Base-by-base conservation (phyloP, 192 early-diverging fungal genomes). In the Coemansia guatemalensis region DNA sequence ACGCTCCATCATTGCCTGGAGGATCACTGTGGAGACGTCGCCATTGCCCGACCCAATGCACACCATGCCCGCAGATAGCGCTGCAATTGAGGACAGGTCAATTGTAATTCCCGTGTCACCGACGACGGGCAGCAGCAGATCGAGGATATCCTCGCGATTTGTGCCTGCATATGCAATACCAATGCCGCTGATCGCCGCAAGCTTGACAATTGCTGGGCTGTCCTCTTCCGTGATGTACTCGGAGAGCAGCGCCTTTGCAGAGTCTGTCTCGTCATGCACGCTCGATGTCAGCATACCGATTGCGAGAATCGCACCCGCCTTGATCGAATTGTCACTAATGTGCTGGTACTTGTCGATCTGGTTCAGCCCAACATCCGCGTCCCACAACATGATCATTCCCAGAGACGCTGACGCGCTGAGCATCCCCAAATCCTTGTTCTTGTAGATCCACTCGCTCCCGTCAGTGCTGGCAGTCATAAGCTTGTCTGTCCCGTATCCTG, bases 361-460 rank as follows among this genome's bases (percentile, higher is more conserved):
- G 61, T 87, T 89, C 48, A 99, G 81, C 27, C 95, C 95, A 41
- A 83, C 82, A 57, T 96, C 94, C 5, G 95, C 88, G 71, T 98
- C 93, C 97, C 97, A 99, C 60, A 99, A 78, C 64, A 92, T 78
- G 62, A 99, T 92, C 73, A 89, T 77, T 24, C 97, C 97, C 51
- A 98, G 68, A 1, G 97, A 99, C 14, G 97, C 97, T 20, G 93
- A 85, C 8, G 97, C 93, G 73, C 93, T 94, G 58, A 95, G 84
- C 94, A 96, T 98, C 53, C 91, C 89, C 82, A 93, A 85, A 47
- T 98, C 97, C 82, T 99, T 99, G 85, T 97, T 98, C 81, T 96
- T 97, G 85, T 91, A 96, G 62, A 98, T 94, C 96, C 97, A 98
- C 67, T 71, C 74, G 59, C 82, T 88, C 5, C 88, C 88, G 30